Evolutionary conservation across 306 rosid species (phyloP), one percentile per base, ranked within the genome.

Genomic region (Quillaja saponaria): DNA sequence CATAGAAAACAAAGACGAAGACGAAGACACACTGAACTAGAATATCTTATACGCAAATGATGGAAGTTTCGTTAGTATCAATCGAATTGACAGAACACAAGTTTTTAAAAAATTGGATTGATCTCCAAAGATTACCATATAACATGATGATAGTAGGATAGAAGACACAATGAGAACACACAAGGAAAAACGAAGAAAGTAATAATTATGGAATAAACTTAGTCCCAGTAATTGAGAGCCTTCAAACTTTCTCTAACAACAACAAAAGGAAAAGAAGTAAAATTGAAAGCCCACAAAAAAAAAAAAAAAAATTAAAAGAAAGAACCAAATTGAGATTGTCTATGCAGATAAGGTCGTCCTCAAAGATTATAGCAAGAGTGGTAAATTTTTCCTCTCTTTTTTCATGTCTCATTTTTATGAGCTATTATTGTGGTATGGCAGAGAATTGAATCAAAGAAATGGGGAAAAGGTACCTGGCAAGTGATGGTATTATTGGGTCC

Each of bases 381-480:
- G n/a, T n/a, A n/a, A n/a, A n/a, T n/a, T n/a, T n/a, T n/a, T n/a
- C n/a, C n/a, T n/a, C n/a, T n/a, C n/a, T n/a, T n/a, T n/a, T n/a
- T n/a, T n/a, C n/a, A n/a, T n/a, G n/a, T n/a, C n/a, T n/a, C n/a
- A n/a, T n/a, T n/a, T n/a, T n/a, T n/a, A n/a, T n/a, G n/a, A n/a
- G n/a, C n/a, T n/a, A n/a, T 84, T 62, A 7, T 67, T 76, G 19
- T 86, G 85, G 71, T 81, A 55, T 73, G n/a, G n/a, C 85, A 81
- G 44, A 81, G 67, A 6, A 92, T 67, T 81, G 88, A 88, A 68
- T 81, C 71, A 10, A 85, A 82, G 74, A 73, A 77, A 79, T 2
- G 98, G 98, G 71, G 95, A 91, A 4, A 86, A 78, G n/a, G 90
- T 12, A 73, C 82, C 76, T 78, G 82, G 56, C 79, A 78, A 47